A percentile compares a stretch with the other conserved stretches of the same genome.
These are phyloP conservation scores for Sisymbrium altissimum DNA, from an alignment of 345 rosid species.

Conservation along the genomic window DNA sequence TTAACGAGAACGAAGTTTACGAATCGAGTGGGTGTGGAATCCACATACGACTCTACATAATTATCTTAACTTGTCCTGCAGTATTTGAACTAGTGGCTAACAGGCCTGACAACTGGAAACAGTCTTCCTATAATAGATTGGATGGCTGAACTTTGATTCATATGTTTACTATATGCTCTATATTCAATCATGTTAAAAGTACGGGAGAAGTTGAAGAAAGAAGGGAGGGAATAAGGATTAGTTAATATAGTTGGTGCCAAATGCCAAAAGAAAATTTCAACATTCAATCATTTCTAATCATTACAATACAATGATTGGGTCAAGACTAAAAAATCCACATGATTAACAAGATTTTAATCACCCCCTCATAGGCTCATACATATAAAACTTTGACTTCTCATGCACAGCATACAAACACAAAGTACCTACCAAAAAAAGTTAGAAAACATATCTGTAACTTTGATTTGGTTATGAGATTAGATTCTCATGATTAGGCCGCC, in stretches of 20 bases:
- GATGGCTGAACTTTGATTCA: neutral
- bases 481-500: constrained; percentile 19
- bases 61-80: neutral
- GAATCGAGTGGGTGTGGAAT: neutral
- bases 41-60: neutral
- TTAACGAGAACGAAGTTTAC: no score
- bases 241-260: constrained; percentile 32
- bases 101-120: neutral
- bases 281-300: constrained; percentile 34
- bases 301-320: constrained; percentile 30
- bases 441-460: constrained; percentile 1
- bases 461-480: constrained; percentile 19
- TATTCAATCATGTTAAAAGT: neutral
- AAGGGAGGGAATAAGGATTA: constrained; percentile 3
- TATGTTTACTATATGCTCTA: neutral
- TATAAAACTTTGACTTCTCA: constrained; percentile 29
- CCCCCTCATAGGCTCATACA: constrained; percentile 6
- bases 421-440: constrained; percentile 5
- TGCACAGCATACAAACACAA: constrained; percentile 4
- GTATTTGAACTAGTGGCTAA: neutral
- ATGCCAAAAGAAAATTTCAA: constrained; percentile 24
- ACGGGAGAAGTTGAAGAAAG: neutral
- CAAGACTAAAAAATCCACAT: constrained; percentile 16
- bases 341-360: constrained; percentile 14
- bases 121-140: neutral